Evolutionary conservation across 2,329 filamentous ascomycete species (phyloP), one percentile per base, ranked within the genome.

Genomic region (Aotearoamyces nothofagi): DNA sequence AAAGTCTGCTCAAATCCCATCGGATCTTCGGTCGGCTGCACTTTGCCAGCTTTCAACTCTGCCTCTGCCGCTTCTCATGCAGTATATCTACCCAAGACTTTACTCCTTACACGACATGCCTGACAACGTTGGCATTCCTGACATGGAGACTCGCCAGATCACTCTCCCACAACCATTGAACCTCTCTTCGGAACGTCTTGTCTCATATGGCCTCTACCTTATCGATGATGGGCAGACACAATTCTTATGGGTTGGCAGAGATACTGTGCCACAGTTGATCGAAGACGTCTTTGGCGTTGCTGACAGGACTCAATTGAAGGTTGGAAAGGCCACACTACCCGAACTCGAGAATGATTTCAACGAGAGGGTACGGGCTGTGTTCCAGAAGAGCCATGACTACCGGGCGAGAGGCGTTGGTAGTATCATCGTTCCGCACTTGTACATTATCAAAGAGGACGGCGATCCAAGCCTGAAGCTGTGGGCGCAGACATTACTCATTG

Each of bases 181-280:
- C 52, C 66, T 96, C 33, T 84, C 83, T 3, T 93, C 86, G 1
- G 83, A 87, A 52, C 72, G 79, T 26, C 69, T 98, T 27, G 81
- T 83, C 3, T 70, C 84, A 1, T 93, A 92, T 48, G 90, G 90
- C 15, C 61, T 98, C 11, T 98, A 98, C 54, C 68, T 98, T 33
- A 90, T 98, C 44, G 90, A 98, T 45, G 90, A 98, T 47, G 86
- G 86, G 3, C 87, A 94, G 55, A 94, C 83, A 5, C 90, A 98
- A 52, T 98, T 98, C 66, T 58, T 98, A 26, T 98, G 90, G 90
- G 68, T 96, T 12, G 90, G 90, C 9, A 75, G 86, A 19, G 87
- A 98, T 41, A 78, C 87, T 1, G 83, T 98, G 15, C 83, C 84
- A 2, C 83, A 92, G 48, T 66, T 98, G 17, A 62, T 96, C 22